Evolutionary conservation across 345 rosid species (phyloP).

Genomic region (Garcia nutans): DNA sequence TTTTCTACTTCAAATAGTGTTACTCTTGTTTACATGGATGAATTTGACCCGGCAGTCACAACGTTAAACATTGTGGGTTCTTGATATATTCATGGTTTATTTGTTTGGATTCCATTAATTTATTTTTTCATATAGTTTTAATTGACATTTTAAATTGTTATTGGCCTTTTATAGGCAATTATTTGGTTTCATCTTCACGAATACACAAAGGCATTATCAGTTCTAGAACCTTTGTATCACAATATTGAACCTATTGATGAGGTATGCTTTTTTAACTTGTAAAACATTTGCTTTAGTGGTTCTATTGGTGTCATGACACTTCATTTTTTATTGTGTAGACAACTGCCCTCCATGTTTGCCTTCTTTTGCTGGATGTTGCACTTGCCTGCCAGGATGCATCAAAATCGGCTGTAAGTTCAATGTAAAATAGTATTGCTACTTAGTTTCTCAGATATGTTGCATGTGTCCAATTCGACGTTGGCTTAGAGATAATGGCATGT

Average conservation of each 20-base stretch:
- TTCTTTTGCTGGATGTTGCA: constrained; percentile 75
- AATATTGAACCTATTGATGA: constrained; percentile 83
- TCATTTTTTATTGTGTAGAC: constrained; percentile 50
- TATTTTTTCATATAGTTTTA: neutral
- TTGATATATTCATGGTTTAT: constrained; percentile 7
- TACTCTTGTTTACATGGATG: constrained; percentile 52
- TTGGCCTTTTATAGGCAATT: constrained; percentile 58
- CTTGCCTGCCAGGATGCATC: constrained; percentile 82
- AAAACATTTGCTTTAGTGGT: constrained; percentile 6
- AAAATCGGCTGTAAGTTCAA: constrained; percentile 70
- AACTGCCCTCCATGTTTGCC: constrained; percentile 81
- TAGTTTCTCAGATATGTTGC: neutral
- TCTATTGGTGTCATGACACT: constrained; percentile 15
- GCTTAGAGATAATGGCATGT: neutral
- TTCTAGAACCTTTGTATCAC: constrained; percentile 69
- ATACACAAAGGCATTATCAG: constrained; percentile 68
- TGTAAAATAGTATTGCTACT: neutral
- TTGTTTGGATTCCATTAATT: constrained; percentile 10
- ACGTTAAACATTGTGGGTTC: constrained; percentile 69
- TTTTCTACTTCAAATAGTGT: constrained; percentile 37
- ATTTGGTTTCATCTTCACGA: constrained; percentile 91
- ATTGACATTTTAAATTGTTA: constrained; percentile 22
- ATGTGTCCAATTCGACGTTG: neutral
- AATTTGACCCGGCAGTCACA: constrained; percentile 73
- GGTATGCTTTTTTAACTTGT: constrained; percentile 43